These are phyloP conservation scores for Hanseniaspora valbyensis DNA, from an alignment of 805 yeast species.

Conservation along the genomic window DNA sequence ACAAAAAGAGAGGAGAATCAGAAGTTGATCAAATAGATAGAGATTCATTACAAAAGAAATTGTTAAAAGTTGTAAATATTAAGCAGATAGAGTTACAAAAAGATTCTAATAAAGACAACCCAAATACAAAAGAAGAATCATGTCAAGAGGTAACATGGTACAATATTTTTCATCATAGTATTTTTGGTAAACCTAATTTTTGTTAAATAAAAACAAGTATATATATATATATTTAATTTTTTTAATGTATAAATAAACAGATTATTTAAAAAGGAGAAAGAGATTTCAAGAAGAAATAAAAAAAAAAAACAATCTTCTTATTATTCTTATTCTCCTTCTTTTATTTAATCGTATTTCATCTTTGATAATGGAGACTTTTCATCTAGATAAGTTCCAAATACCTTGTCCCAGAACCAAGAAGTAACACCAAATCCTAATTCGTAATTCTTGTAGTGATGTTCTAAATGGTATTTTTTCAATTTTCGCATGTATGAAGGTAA, in stretches of 20 bases:
- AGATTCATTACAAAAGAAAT: slow-evolving; percentile 2
- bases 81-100: too few species aligned
- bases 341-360: slow-evolving; percentile 27
- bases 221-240: not conserved
- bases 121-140: slow-evolving; percentile 17
- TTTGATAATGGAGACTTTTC: slow-evolving; percentile 30
- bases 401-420: slow-evolving; percentile 82
- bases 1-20: slow-evolving; percentile 10
- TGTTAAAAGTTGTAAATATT: slow-evolving; percentile 7
- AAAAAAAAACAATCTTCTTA: too few species aligned
- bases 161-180: slow-evolving; percentile 39
- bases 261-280: too few species aligned
- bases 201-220: not conserved
- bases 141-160: slow-evolving; percentile 45
- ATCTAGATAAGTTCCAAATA: slow-evolving; percentile 71
- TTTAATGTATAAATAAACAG: too few species aligned
- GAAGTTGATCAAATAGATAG: too few species aligned
- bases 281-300: too few species aligned
- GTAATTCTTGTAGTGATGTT: slow-evolving; percentile 95
- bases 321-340: too few species aligned
- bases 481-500: slow-evolving; percentile 68
- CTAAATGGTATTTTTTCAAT: slow-evolving; percentile 82
- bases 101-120: not conserved
- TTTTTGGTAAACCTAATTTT: slow-evolving; percentile 33
- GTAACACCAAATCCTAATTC: slow-evolving; percentile 97